A percentile compares a stretch with the other conserved stretches of the same genome.
Evolutionary conservation across 495 filamentous ascomycete species (phyloP).

Genomic region (Lepraria neglecta): DNA sequence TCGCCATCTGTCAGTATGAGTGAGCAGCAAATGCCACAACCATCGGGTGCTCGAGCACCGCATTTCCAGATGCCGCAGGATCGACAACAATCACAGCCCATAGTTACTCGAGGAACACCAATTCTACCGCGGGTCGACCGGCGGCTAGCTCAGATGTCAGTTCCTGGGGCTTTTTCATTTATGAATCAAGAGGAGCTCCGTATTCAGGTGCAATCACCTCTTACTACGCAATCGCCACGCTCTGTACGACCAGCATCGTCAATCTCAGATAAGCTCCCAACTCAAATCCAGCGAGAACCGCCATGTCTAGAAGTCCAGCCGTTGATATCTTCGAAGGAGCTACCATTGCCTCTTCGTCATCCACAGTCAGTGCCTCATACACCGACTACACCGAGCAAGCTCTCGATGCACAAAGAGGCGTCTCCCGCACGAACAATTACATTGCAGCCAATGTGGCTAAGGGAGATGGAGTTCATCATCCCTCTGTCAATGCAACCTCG

Average conservation of each 20-base stretch:
- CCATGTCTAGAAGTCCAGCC: constrained; percentile 21
- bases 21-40: constrained; percentile 9
- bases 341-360: constrained; percentile 16
- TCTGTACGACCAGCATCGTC: constrained; percentile 15
- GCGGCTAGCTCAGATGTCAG: constrained; percentile 1
- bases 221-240: constrained; percentile 6
- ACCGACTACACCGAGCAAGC: constrained; percentile 24
- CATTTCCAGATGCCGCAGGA: background rate
- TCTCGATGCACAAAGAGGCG: constrained; percentile 25
- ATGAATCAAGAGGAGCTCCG: constrained; percentile 8
- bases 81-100: constrained; percentile 2
- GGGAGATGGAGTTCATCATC: constrained; percentile 27
- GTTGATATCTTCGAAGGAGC: constrained; percentile 15
- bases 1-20: constrained; percentile 1
- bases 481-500: constrained; percentile 28
- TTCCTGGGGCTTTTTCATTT: background rate
- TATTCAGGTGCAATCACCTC: constrained; percentile 11
- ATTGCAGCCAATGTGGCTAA: constrained; percentile 17
- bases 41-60: background rate
- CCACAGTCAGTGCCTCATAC: constrained; percentile 24
- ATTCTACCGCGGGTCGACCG: constrained; percentile 6
- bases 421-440: constrained; percentile 14
- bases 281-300: constrained; percentile 16
- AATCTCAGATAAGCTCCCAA: constrained; percentile 19
- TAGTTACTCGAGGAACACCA: background rate